These are phyloP conservation scores for Elsinoe fawcettii DNA, from an alignment of 2,329 filamentous ascomycete genomes.

Conservation along the genomic window DNA sequence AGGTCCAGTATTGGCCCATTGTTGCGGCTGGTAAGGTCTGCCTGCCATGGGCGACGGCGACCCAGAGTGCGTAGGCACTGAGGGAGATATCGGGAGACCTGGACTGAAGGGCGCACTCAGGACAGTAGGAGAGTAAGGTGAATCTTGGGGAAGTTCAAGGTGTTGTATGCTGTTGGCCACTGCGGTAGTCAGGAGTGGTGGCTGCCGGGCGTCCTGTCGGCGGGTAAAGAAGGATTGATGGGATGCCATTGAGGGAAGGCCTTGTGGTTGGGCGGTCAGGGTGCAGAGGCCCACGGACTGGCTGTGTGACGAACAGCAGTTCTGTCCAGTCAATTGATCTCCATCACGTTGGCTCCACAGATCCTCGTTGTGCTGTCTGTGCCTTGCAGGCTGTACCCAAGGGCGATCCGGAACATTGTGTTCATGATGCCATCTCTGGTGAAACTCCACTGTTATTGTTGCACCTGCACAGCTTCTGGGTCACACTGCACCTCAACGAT, in stretches of 20 bases:
- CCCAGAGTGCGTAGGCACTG: constrained; percentile 22
- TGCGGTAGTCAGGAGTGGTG: constrained; percentile 34
- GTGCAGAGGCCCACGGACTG: constrained; percentile 6
- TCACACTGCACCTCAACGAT: not conserved
- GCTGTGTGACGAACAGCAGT: constrained; percentile 11
- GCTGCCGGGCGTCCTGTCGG: constrained; percentile 31
- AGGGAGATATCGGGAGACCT: constrained; percentile 26
- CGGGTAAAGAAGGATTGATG: constrained; percentile 19
- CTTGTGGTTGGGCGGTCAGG: not conserved
- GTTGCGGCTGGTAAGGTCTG: constrained; percentile 41
- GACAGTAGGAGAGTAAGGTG: constrained; percentile 17
- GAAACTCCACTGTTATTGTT: not conserved
- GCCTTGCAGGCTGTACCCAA: not conserved
- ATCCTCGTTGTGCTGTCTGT: constrained; percentile 7
- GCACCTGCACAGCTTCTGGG: not conserved
- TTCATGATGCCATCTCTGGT: not conserved
- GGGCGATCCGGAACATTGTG: not conserved
- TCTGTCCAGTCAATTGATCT: constrained; percentile 6
- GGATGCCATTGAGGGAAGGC: constrained; percentile 11
- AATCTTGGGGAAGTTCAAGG: constrained; percentile 17
- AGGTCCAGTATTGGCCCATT: constrained; percentile 38
- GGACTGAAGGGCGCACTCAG: constrained; percentile 24
- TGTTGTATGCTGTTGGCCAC: constrained; percentile 26
- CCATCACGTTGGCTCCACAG: constrained; percentile 3
- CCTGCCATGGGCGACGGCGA: constrained; percentile 22